Conservation (phyloP, 1,284 basidiomycete species). For the Amylostereum areolatum region DNA sequence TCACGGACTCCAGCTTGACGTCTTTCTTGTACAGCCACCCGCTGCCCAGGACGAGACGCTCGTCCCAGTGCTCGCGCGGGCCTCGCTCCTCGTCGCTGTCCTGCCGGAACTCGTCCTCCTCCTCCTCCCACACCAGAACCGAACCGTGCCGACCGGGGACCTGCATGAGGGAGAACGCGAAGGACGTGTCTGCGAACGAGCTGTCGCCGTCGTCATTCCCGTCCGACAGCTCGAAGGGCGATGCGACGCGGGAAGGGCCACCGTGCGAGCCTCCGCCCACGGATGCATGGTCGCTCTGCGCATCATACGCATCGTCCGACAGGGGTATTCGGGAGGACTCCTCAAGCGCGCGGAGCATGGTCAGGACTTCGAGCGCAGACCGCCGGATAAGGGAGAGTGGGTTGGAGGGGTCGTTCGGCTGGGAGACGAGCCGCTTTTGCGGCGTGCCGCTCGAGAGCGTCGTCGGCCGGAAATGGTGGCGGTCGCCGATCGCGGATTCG, state of each 20-base stretch:
- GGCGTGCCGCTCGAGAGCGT: slow-evolving; percentile 32
- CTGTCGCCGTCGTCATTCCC: slow-evolving; percentile 34
- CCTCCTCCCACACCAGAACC: slow-evolving; percentile 78
- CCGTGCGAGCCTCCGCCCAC: slow-evolving; percentile 16
- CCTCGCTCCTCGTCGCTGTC: slow-evolving; percentile 43
- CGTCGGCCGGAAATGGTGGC: slow-evolving; percentile 41
- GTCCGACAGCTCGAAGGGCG: slow-evolving; percentile 32
- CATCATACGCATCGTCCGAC: slow-evolving; percentile 70
- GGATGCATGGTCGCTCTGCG: slow-evolving; percentile 58
- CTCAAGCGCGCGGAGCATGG: slow-evolving; percentile 65
- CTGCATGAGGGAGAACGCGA: slow-evolving; percentile 61
- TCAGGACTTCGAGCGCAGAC: slow-evolving; percentile 71
- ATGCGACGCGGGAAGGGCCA: slow-evolving; percentile 33
- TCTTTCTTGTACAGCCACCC: slow-evolving; percentile 78
- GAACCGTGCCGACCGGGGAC: slow-evolving; percentile 57
- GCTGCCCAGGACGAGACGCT: slow-evolving; percentile 65
- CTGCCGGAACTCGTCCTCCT: slow-evolving; percentile 40
- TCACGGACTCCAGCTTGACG: slow-evolving; percentile 47
- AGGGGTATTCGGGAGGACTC: slow-evolving; percentile 60
- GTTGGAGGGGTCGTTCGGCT: slow-evolving; percentile 36
- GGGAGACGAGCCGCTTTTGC: slow-evolving; percentile 30
- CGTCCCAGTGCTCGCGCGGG: slow-evolving; percentile 70
- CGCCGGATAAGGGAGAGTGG: slow-evolving; percentile 64
- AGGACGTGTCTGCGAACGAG: slow-evolving; percentile 37
- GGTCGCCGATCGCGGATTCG: slow-evolving; percentile 51